Conservation (phyloP, 2,329 filamentous ascomycete species). For the Verticillium albo-atrum region DNA sequence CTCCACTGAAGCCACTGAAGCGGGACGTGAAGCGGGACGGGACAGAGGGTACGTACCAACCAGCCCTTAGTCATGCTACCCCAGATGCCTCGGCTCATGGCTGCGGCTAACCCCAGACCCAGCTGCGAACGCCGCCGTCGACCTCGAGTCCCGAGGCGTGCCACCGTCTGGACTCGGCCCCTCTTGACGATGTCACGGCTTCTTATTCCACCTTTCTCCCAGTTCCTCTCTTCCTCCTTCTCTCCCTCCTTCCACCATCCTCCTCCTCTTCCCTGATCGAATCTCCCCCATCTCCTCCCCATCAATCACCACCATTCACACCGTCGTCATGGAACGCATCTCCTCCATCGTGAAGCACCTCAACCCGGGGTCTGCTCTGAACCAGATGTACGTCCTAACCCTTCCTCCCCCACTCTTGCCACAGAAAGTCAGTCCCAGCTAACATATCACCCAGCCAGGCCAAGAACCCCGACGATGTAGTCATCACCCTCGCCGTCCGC, state of each 20-base stretch:
- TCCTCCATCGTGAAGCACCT: slow-evolving; percentile 85
- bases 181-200: not conserved
- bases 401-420: not conserved
- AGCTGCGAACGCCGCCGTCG: not conserved
- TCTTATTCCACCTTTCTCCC: slow-evolving; percentile 2
- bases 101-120: not conserved
- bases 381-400: slow-evolving; percentile 63
- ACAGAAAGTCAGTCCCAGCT: not conserved
- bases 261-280: not conserved
- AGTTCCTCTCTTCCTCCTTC: not conserved
- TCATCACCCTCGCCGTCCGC: slow-evolving; percentile 88
- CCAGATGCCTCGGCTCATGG: not conserved
- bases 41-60: too few species aligned
- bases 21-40: too few species aligned
- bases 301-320: not conserved
- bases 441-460: slow-evolving; percentile 58
- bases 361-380: slow-evolving; percentile 66
- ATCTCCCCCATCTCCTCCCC: not conserved
- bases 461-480: slow-evolving; percentile 93
- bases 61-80: not conserved
- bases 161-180: not conserved
- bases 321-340: slow-evolving; percentile 76
- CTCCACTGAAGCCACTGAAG: not conserved
- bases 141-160: not conserved
- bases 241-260: not conserved